phyloP scores from a whole-genome alignment of 345 rosid species.

The Rhizophora mangle region DNA sequence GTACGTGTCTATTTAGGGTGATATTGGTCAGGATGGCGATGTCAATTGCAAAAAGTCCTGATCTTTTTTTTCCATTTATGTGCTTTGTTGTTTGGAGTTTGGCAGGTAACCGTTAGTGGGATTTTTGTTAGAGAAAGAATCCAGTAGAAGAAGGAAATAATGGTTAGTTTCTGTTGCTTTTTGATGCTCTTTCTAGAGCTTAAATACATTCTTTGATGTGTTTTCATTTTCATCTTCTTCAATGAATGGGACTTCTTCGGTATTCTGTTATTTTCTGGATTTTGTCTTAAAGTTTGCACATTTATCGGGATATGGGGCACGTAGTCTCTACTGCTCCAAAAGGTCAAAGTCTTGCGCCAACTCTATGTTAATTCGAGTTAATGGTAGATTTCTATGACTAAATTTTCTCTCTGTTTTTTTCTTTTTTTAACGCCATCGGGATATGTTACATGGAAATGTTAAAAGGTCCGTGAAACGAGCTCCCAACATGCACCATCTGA shows the following conservation, averaged over 20 bases:
- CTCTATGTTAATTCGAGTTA: too few species aligned
- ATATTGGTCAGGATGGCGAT: background rate
- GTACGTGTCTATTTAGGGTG: constrained; percentile 1
- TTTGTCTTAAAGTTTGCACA: too few species aligned
- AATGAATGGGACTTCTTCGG: too few species aligned
- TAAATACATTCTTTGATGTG: background rate
- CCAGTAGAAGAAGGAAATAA: background rate
- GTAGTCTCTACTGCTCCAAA: too few species aligned
- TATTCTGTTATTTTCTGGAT: too few species aligned
- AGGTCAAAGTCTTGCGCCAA: too few species aligned
- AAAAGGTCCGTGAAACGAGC: constrained; percentile 76
- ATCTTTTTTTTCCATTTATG: background rate
- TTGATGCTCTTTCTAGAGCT: background rate
- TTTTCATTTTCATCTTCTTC: background rate
- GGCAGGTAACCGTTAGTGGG: background rate
- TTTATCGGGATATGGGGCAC: too few species aligned
- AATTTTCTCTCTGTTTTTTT: too few species aligned
- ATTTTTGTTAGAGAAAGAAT: background rate
- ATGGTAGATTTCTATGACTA: background rate
- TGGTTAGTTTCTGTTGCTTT: background rate
- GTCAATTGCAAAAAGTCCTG: background rate
- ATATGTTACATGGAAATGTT: background rate
- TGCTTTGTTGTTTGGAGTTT: background rate
- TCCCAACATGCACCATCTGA: constrained; percentile 53
- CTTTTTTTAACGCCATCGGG: background rate